Evolutionary conservation across 225 moss, liverwort and hornwort species (phyloP).

Genomic region (Marchantia polymorpha): DNA sequence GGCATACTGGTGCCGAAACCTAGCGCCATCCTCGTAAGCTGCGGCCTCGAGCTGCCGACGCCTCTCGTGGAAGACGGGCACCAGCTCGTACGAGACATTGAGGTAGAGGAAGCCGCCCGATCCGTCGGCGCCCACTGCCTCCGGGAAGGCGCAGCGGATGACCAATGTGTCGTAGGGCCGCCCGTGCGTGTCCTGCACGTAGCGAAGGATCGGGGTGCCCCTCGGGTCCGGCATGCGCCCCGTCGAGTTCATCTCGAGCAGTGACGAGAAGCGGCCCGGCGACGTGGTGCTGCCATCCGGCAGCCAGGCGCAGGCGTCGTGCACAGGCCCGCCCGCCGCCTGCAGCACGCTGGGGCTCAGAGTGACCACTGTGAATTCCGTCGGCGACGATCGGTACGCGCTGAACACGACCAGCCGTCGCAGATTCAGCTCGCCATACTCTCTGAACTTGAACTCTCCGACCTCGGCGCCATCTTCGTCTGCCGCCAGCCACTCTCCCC

Average conservation of each 20-base stretch:
- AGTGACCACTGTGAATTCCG: constrained; percentile 35
- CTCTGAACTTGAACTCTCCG: constrained; percentile 39
- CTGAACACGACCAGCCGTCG: constrained; percentile 56
- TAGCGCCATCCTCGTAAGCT: constrained; percentile 34
- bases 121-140: constrained; percentile 27
- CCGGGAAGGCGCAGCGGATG: constrained; percentile 55
- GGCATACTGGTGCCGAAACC: constrained; percentile 44
- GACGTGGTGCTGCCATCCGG: constrained; percentile 24
- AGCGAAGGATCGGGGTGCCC: constrained; percentile 23
- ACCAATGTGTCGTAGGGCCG: constrained; percentile 47
- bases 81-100: constrained; percentile 47
- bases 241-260: constrained; percentile 24
- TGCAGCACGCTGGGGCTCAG: constrained; percentile 34
- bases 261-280: constrained; percentile 29
- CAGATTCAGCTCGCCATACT: constrained; percentile 44
- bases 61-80: constrained; percentile 40
- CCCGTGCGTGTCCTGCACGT: constrained; percentile 36
- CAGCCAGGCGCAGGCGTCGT: constrained; percentile 49
- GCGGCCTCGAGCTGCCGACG: constrained; percentile 25
- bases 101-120: constrained; percentile 50
- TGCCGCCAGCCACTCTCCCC: neutral
- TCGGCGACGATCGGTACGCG: constrained; percentile 47
- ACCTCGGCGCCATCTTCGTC: constrained; percentile 25
- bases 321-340: constrained; percentile 14
- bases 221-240: constrained; percentile 21